Conservation (phyloP, 176 grass and related monocot species). For the Aegilops sharonensis region DNA sequence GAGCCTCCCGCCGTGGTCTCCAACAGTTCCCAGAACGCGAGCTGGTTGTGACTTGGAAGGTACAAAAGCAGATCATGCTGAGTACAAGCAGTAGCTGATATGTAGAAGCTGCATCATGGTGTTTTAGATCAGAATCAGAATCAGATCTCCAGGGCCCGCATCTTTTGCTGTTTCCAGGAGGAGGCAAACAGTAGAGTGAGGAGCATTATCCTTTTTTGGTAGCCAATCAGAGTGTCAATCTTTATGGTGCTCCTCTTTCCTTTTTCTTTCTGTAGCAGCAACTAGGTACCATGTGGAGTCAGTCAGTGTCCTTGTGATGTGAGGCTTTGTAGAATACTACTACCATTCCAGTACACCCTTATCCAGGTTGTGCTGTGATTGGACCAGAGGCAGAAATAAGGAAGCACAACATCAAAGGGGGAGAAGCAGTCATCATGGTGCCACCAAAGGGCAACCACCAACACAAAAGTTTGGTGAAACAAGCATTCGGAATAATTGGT, state of each 20-base stretch:
- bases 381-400: background rate
- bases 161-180: background rate
- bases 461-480: background rate
- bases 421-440: background rate
- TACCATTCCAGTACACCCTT: background rate
- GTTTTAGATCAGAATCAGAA: background rate
- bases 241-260: background rate
- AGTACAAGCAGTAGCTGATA: background rate
- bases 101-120: background rate
- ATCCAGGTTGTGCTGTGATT: background rate
- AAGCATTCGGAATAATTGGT: background rate
- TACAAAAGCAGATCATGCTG: conserved; percentile 9
- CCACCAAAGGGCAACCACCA: background rate
- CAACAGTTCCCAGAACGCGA: conserved; percentile 29
- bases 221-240: background rate
- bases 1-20: conserved; percentile 15
- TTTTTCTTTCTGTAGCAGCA: background rate
- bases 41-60: conserved; percentile 47
- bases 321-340: background rate
- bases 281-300: background rate
- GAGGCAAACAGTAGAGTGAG: background rate
- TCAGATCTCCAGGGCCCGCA: background rate
- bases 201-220: background rate
- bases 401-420: background rate
- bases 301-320: conserved; percentile 3